A percentile compares a stretch with the other conserved stretches of the same genome.
Evolutionary conservation across 2,329 filamentous ascomycete species (phyloP).

Genomic region (Xylariaceae sp.): DNA sequence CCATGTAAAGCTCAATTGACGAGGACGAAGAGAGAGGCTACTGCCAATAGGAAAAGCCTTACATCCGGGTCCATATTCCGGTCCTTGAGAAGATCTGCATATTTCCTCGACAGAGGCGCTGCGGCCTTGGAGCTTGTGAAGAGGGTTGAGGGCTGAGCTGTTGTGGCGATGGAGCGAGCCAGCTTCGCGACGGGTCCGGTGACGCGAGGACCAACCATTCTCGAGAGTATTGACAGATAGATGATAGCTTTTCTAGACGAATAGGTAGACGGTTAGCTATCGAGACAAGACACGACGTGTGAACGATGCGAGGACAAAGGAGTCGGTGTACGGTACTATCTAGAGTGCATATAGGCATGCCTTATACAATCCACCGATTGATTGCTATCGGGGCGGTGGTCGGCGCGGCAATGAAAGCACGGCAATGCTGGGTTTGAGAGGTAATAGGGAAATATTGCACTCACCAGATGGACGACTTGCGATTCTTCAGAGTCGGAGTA

Average conservation of each 20-base stretch:
- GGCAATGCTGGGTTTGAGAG: neutral
- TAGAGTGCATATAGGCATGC: neutral
- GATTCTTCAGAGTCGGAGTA: neutral
- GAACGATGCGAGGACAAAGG: neutral
- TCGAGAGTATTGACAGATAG: no score
- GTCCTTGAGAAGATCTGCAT: constrained; percentile 36
- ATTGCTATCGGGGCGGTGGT: neutral
- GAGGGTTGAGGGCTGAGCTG: constrained; percentile 27
- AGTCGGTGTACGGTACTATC: neutral
- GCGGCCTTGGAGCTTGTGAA: constrained; percentile 29
- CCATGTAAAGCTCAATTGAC: neutral
- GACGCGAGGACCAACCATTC: constrained; percentile 33
- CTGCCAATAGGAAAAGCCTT: constrained; percentile 15
- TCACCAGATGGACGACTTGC: neutral
- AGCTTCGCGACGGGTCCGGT: constrained; percentile 33
- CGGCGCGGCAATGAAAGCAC: neutral
- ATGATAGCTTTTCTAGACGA: no score
- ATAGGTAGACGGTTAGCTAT: constrained; percentile 8
- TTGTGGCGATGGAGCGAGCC: constrained; percentile 33
- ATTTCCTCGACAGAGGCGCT: constrained; percentile 33
- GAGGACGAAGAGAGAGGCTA: neutral
- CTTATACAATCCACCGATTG: neutral
- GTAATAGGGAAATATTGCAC: neutral
- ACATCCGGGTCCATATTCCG: constrained; percentile 34
- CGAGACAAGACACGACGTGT: neutral